Base-by-base conservation (phyloP, 108 stramenopile species). In the Cyclotella baltica region DNA sequence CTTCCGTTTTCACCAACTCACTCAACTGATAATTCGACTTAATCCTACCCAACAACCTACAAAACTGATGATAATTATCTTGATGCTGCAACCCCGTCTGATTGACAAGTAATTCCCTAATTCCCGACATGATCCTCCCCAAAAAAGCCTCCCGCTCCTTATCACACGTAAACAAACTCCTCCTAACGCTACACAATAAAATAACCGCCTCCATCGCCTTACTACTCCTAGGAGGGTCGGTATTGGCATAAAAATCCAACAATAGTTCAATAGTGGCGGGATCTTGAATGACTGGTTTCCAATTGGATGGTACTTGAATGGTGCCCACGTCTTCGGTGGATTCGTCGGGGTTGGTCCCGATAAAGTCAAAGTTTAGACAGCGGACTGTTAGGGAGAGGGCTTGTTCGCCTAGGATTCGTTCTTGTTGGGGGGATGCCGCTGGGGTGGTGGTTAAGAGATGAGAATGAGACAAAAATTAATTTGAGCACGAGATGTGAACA, bases 321-420 rank as follows among this genome's bases (percentile, higher is more conserved):
- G 98, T 98, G 19, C 98, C 97, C 22, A 98, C 96, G 69, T 99
- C 98, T 80, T 99, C 98, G 19, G 96, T 88, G 33, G 95, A 95
- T 88, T 99, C 98, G 73, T 98, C 97, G 31, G 98, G 97, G 79
- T 98, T 98, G 31, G 98, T 99, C 25, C 98, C 98, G 74, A 98
- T 98, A 83, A 99, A 99, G 75, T 99, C 98, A 78, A 97, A 99
- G 36, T 87, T 90, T 53, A 99, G 84, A 87, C 98, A 98, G 25
- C 94, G 88, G 4, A 90, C 93, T 31, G 83, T 77, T 61, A 98
- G 88, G n/a, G 85, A 75, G 19, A 98, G 85, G 2, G 96, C 86
- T 71, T 94, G 96, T 75, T 96, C 93, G 27, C 93, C 93, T 27
- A 98, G 81, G 25, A 87, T 83, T 18, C 74, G 85, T 66, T 97